Evolutionary conservation across 768 basidiomycete genomes (phyloP), one percentile per base, ranked within the genome.

Genomic region (Hygrophorus pudorinus): DNA sequence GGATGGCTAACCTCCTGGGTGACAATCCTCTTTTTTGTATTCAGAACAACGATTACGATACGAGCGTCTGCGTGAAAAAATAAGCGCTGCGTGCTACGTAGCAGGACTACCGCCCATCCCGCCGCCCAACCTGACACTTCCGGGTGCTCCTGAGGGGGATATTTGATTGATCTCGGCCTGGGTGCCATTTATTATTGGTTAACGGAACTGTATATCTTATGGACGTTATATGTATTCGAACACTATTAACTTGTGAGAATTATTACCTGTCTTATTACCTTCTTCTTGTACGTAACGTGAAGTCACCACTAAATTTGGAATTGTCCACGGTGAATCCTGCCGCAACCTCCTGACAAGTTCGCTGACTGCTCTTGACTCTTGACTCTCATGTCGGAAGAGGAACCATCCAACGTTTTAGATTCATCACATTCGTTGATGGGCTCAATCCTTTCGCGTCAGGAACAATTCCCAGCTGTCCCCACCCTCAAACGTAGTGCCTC

Each of bases 401-500:
- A 47, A 32, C 38, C 43, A 44, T 16, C 34, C 38, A 27, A 41
- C 16, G 7, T 32, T 4, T 39, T 21, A 27, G 32, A 47, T 29
- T 21, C 47, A 18, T 43, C 49, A 14, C 35, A 29, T 39, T 27
- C 41, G 8, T 21, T 33, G 17, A 54, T 56, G 51, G 42, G 39
- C 8, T 28, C 41, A 32, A 27, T 51, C 20, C 34, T 53, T 18
- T 38, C 44, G 8, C 51, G 29, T 28, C 11, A 16, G 17, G n/a
- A 40, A 16, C 35, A 49, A 43, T 42, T 33, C 41, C 31, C 48
- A 35, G 50, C 53, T 24, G 24, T 24, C n/a, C n/a, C n/a, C 24
- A 24, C 24, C 24, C 62, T 75, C 43, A 86, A 86, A 61, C 78
- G 83, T 53, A 68, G 71, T 42, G 78, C 75, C 13, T 80, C 81